Conservation (phyloP, 2,329 filamentous ascomycete species). For the Phialophora chinensis region DNA sequence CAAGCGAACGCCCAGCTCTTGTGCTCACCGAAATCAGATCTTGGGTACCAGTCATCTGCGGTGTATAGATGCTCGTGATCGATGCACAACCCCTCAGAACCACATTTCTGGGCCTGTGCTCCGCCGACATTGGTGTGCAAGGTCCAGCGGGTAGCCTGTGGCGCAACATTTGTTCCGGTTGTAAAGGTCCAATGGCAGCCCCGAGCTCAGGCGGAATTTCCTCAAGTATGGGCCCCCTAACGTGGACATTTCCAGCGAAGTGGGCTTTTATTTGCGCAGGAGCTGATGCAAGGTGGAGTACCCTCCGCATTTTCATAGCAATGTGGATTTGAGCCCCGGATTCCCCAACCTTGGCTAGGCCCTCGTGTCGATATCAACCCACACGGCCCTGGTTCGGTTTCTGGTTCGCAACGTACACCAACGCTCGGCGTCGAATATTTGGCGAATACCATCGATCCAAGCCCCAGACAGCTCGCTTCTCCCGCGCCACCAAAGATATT, state of each 20-base stretch:
- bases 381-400: background rate
- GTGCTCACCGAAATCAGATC: background rate
- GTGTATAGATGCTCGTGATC: background rate
- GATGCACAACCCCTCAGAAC: background rate
- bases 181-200: background rate
- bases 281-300: constrained; percentile 3
- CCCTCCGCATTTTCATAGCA: constrained; percentile 16
- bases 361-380: background rate
- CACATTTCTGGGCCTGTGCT: background rate
- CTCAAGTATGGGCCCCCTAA: background rate
- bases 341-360: constrained; percentile 12
- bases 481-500: background rate
- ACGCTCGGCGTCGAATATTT: background rate
- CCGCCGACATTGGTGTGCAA: background rate
- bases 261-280: background rate
- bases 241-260: background rate
- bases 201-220: background rate
- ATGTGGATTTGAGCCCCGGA: constrained; percentile 12
- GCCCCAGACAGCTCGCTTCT: background rate
- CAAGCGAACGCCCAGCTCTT: background rate
- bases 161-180: background rate
- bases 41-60: background rate
- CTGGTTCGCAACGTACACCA: background rate
- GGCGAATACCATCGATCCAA: constrained; percentile 1
- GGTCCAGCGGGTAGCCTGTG: no score